Evolutionary conservation across 2,329 filamentous ascomycete species (phyloP), one percentile per base, ranked within the genome.

Genomic region (Colletotrichum navitas): DNA sequence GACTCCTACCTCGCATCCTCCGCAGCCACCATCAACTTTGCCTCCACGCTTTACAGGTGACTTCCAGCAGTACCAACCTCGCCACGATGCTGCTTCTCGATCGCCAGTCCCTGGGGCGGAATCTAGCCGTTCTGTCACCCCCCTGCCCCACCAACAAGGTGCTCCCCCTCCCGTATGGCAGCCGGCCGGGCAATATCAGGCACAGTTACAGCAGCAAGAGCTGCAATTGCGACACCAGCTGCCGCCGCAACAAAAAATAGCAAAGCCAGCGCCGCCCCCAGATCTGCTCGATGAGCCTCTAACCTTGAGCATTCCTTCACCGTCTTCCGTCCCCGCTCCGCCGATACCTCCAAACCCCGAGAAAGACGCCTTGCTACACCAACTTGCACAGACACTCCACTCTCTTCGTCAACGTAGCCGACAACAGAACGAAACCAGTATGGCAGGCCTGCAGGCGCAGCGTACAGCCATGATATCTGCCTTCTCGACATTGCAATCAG

Each of bases 261-360:
- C 24, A 45, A 71, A 66, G 73, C 81, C 81, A 4, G 82, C 82
- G n/a, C 61, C 70, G 10, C 86, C 81, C 34, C 87, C 82, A 1
- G 88, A 91, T 77, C 79, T 88, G 34, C 85, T 91, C 75, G 88
- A 90, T 73, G 87, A 88, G 65, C 88, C 89, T 41, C 80, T 90
- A 18, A 85, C 85, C 12, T 80, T 89, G 32, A 76, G 84, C 21
- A 82, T 88, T 16, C 85, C 88, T 2, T 81, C 84, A 1, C 80
- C 83, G 5, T 82, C 84, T 0, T 83, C 86, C 29, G 79, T 90
- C 10, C 87, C 92, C 7, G 90, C 94, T 0, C 95, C 96, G 0
- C 95, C 95, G 0, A 94, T 98, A 41, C 95, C 96, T 0, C 95
- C 94, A 0, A 99, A 99, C 77, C 96, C 96, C 0, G 94, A 98